phyloP scores from a whole-genome alignment of 2,329 filamentous ascomycete species.

The Chaetomium strumarium region DNA sequence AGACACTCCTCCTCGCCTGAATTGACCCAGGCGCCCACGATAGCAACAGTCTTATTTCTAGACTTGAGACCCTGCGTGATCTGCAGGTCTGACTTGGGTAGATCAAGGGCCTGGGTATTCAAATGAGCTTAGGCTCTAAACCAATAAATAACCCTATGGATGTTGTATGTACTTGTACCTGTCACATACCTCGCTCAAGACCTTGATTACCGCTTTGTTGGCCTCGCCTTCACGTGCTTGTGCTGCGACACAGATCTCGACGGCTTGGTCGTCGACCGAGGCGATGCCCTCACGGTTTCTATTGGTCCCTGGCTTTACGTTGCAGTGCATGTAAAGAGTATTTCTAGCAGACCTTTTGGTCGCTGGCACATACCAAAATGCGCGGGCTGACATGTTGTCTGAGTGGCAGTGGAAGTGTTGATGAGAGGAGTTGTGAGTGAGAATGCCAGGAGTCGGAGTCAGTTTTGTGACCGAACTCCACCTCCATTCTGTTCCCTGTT shows the following conservation, averaged over 20 bases:
- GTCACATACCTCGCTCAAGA: conserved; percentile 52
- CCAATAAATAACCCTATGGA: too few relatives aligned
- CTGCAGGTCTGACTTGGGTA: conserved; percentile 58
- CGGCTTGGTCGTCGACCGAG: conserved; percentile 47
- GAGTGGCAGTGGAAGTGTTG: not conserved
- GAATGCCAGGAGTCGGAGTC: too few relatives aligned
- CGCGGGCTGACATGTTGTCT: conserved; percentile 13
- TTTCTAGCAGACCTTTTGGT: conserved; percentile 39
- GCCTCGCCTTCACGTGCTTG: conserved; percentile 62
- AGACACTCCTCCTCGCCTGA: conserved; percentile 26
- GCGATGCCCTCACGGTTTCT: conserved; percentile 56
- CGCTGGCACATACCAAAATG: conserved; percentile 38
- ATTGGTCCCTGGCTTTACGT: conserved; percentile 60
- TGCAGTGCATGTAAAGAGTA: conserved; percentile 56
- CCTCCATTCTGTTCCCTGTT: too few relatives aligned
- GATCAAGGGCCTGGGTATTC: conserved; percentile 44
- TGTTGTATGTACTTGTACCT: too few relatives aligned
- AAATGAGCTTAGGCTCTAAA: too few relatives aligned
- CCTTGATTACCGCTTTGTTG: conserved; percentile 58
- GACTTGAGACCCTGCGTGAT: conserved; percentile 59
- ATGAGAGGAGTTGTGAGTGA: not conserved
- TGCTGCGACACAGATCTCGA: conserved; percentile 62
- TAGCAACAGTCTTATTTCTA: conserved; percentile 55
- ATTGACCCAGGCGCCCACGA: conserved; percentile 25
- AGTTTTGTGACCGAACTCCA: too few relatives aligned